Evolutionary conservation across 2,329 filamentous ascomycete species (phyloP), one percentile per base, ranked within the genome.

Genomic region (Dendrostoma leiphaemia): DNA sequence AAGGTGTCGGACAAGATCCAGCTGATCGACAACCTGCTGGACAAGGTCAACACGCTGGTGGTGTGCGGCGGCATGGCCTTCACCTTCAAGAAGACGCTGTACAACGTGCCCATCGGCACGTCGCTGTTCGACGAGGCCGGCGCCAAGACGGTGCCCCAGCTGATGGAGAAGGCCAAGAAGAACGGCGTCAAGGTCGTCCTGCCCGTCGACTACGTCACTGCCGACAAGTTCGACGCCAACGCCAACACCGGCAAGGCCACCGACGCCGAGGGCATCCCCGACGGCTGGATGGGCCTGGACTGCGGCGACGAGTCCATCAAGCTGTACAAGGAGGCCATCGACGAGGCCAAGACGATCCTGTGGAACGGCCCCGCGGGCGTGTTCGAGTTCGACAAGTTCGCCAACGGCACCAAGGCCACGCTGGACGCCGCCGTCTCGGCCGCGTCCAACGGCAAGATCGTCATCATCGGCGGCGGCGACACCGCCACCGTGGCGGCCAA

Each of bases 1-100:
- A 99, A 99, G 84, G 91, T 99, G 64, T 95, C 91, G 41, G 94
- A 99, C 84, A 99, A 99, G 88, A 99, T 99, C 74, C 91, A 97
- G 81, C 84, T 99, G 66, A 97, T 99, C 71, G 92, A 99, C 79
- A 99, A 99, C 83, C 82, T 99, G 63, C 88, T 99, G 64, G 90
- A 91, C 76, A 97, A 99, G 84, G 92, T 99, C 74, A 84, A 99
- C 83, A 94, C 88, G 73, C 84, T 99, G 63, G 89, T 99, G 75
- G 88, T 99, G 76, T 96, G 93, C 73, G 94, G 94, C 70, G 94
- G 81, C 67, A 99, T 99, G 94, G 92, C 94, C 60, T 99, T 97
- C 80, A 99, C 94, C 66, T 99, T 99, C 85, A 97, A 97, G 84
- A 99, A 99, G 85, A 93, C 91, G n/a, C 83, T 97, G 54, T 84